phyloP scores from a whole-genome alignment of 768 basidiomycete genomes.

The Scleroderma citrinum region DNA sequence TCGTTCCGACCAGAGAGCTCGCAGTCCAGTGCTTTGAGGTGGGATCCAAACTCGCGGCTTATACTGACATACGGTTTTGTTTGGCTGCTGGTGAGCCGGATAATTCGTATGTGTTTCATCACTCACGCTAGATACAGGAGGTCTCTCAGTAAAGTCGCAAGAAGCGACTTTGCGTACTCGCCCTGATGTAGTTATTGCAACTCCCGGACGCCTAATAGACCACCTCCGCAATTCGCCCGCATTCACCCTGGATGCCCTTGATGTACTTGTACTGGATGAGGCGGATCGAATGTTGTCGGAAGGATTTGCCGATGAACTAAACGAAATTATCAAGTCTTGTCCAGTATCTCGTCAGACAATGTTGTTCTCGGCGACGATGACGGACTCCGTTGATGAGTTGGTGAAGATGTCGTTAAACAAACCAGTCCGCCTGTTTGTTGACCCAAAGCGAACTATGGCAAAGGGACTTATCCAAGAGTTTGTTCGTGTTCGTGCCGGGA shows the following conservation, averaged over 20 bases:
- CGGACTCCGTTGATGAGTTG: constrained; percentile 90
- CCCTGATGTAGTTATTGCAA: constrained; percentile 93
- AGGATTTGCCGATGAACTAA: constrained; percentile 91
- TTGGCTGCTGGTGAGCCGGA: constrained; percentile 76
- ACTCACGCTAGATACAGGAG: constrained; percentile 46
- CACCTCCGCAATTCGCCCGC: constrained; percentile 93
- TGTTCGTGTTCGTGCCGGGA: constrained; percentile 80
- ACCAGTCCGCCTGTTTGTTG: constrained; percentile 92
- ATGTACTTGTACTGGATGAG: constrained; percentile 93
- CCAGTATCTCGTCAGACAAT: constrained; percentile 90
- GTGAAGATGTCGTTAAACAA: constrained; percentile 89
- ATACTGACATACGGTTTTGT: constrained; percentile 87
- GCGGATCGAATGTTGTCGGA: constrained; percentile 96
- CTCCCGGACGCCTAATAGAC: constrained; percentile 96
- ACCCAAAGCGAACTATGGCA: constrained; percentile 85
- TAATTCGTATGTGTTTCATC: not conserved
- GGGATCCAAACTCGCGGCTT: constrained; percentile 73
- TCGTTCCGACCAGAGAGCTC: constrained; percentile 92
- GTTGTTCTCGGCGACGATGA: constrained; percentile 99
- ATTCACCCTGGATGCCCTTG: constrained; percentile 88
- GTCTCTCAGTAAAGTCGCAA: constrained; percentile 89
- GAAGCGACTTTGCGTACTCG: constrained; percentile 78
- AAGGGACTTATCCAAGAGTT: constrained; percentile 90
- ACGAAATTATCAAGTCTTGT: constrained; percentile 89
- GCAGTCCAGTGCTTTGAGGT: constrained; percentile 96